Base-by-base conservation (phyloP, 2,329 filamentous ascomycete species). In the Fragosphaeria purpurea region DNA sequence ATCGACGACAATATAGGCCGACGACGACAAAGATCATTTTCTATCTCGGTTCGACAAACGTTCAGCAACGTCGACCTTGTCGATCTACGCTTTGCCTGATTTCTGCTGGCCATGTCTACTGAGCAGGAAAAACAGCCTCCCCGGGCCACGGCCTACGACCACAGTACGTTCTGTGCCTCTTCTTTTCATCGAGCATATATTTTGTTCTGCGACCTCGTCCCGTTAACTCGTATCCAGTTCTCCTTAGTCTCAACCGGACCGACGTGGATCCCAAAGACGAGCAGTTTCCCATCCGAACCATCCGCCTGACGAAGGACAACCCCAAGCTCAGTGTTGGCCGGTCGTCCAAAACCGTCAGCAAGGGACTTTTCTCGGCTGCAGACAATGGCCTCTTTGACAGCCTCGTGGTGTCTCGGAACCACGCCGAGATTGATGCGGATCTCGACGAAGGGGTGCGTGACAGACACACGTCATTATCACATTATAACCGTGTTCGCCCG, bases 321-420 rank as follows among this genome's bases (percentile, higher is more conserved):
- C 56, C 60, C 1, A 52, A 44, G 4, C 13, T 70, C 12, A 54
- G 54, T 12, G 63, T 76, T 51, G 72, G 73, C 5, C 65, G 73
- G 54, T 65, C 73, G 0, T 75, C 72, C 11, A 75, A 73, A 58
- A 68, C 67, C 30, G 44, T 63, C 0, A 61, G 60, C 41, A 76
- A 76, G 46, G 70, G 70, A 8, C 67, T 71, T 40, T 47, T 68
- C 4, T 60, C 68, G 4, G 58, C 58, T 4, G 3, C 40, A 0
- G 58, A 58, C 39, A 88, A 88, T 63, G 79, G 73, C 12, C 86
- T 74, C 73, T 84, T 87, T 52, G 77, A 86, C 56, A 84, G 79
- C 51, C 79, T 83, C 0, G 83, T 88, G 38, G 83, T 88, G 71
- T 87, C 83, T 31, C 73, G 85, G 43, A 63, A 77, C 9, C 85